Percentiles rank a stretch among this genome's conserved stretches.
Conservation (phyloP, 257 asterid species). For the Nemophila menziesii region DNA sequence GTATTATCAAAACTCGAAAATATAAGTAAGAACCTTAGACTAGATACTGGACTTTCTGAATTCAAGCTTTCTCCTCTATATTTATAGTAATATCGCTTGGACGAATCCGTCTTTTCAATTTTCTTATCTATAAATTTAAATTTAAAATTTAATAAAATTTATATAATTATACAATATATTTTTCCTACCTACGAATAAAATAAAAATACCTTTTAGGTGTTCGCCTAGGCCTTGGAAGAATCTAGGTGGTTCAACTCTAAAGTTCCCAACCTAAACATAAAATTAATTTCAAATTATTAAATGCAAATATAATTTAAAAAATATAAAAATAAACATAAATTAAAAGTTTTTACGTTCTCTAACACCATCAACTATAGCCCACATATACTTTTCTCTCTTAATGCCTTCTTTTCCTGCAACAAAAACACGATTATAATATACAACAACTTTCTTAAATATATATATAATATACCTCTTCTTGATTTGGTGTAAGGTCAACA, state of each 20-base stretch:
- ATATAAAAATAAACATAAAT: slow-evolving; percentile 1
- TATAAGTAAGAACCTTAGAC: slow-evolving; percentile 71
- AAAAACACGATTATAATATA: slow-evolving; percentile 6
- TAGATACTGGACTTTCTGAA: slow-evolving; percentile 88
- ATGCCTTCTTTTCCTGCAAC: slow-evolving; percentile 77
- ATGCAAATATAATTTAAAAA: no score
- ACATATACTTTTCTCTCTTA: slow-evolving; percentile 79
- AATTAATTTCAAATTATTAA: no score
- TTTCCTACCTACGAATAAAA: slow-evolving; percentile 4
- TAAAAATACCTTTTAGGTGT: slow-evolving; percentile 84
- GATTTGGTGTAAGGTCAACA: slow-evolving; percentile 65
- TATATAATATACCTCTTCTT: slow-evolving; percentile 69
- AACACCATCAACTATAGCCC: slow-evolving; percentile 82
- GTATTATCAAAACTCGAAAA: no score
- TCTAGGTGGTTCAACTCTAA: slow-evolving; percentile 98
- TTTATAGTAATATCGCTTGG: slow-evolving; percentile 84
- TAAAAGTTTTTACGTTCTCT: slow-evolving; percentile 60
- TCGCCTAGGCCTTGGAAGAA: slow-evolving; percentile 97
- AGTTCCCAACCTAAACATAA: slow-evolving; percentile 98
- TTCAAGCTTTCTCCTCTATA: slow-evolving; percentile 80
- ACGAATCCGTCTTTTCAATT: slow-evolving; percentile 73
- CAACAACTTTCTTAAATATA: slow-evolving; percentile 6
- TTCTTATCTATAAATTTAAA: slow-evolving; percentile 62
- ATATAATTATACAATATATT: no score
- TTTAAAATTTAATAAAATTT: slow-evolving; percentile 1